phyloP scores from a whole-genome alignment of 2,329 filamentous ascomycete genomes.

The Fusarium abutilonis region DNA sequence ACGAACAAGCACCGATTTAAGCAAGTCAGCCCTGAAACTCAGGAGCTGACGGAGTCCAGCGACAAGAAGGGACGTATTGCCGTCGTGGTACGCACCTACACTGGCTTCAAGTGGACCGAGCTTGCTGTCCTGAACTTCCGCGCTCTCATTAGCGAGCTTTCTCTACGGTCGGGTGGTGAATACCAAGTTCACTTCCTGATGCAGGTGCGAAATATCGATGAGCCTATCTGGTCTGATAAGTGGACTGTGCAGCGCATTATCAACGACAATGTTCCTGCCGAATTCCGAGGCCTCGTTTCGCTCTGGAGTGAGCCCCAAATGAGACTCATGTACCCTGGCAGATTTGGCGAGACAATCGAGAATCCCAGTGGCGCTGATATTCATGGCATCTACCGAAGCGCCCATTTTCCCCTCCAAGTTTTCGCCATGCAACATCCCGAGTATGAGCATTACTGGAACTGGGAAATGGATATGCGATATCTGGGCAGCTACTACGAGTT shows the following conservation, averaged over 20 bases:
- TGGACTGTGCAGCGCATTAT: constrained; percentile 77
- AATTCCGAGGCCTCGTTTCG: constrained; percentile 83
- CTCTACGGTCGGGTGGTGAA: constrained; percentile 80
- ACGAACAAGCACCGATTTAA: constrained; percentile 72
- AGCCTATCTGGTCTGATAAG: constrained; percentile 84
- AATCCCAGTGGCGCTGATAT: constrained; percentile 67
- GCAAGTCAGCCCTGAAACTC: constrained; percentile 52
- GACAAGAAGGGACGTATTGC: constrained; percentile 70
- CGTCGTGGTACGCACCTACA: constrained; percentile 82
- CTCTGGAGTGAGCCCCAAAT: constrained; percentile 89
- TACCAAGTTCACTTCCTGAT: constrained; percentile 86
- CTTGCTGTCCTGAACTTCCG: constrained; percentile 84
- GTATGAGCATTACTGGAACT: constrained; percentile 75
- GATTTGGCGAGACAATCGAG: constrained; percentile 74
- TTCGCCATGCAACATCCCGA: constrained; percentile 71
- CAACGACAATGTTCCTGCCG: constrained; percentile 70
- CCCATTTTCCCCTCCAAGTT: constrained; percentile 70
- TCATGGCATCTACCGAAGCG: constrained; percentile 74
- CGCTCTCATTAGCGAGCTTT: constrained; percentile 81
- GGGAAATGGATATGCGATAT: constrained; percentile 75
- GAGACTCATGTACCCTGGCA: constrained; percentile 76
- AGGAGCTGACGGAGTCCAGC: constrained; percentile 45
- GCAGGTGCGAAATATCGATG: constrained; percentile 81
- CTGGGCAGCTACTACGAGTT: constrained; percentile 77
- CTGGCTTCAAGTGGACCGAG: constrained; percentile 79